Evolutionary conservation across 2,329 filamentous ascomycete species (phyloP), one percentile per base, ranked within the genome.

Genomic region (Zymoseptoria pseudotritici): DNA sequence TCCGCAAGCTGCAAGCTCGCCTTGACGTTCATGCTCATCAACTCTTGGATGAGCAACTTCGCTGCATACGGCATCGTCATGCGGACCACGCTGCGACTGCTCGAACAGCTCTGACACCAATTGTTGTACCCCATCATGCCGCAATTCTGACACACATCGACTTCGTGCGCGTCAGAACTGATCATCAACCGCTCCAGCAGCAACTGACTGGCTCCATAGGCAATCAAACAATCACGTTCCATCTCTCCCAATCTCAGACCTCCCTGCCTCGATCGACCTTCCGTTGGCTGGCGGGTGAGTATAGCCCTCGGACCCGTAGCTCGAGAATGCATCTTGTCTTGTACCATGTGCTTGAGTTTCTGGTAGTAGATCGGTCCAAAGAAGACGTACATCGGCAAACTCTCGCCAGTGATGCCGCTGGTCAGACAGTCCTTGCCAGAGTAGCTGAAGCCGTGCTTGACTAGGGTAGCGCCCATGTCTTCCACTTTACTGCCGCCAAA

Each of bases 341-440:
- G 92, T 3, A 99, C 94, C 94, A 99, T 99, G 82, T 99, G 94
- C 83, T 99, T 99, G 66, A 99, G 85, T 67, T 96, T 96, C 80
- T 99, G 94, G 80, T 99, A 99, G 80, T 96, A 99, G 76, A 99
- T 99, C 10, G 94, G 94, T 0, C 94, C 94, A 73, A 96, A 96
- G 82, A 97, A 99, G 72, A 99, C 91, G 77, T 97, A 97, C 11
- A 92, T 92, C 65, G 96, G 91, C 5, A 97, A 82, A 0, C 90
- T 86, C 76, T 99, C 94, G 69, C 94, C 95, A 0, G 94, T 97
- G 72, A 97, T 93, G 42, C 94, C 94, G 0, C 87, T 92, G 0
- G 94, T 97, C 63, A 99, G 87, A 76, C 92, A 96, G 74, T 99
- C 94, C 73, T 99, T 99, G 67, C 95, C 94, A 59, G 93, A 91